phyloP scores from a whole-genome alignment of 2,329 filamentous ascomycete species.

The Didymella arachidicola region DNA sequence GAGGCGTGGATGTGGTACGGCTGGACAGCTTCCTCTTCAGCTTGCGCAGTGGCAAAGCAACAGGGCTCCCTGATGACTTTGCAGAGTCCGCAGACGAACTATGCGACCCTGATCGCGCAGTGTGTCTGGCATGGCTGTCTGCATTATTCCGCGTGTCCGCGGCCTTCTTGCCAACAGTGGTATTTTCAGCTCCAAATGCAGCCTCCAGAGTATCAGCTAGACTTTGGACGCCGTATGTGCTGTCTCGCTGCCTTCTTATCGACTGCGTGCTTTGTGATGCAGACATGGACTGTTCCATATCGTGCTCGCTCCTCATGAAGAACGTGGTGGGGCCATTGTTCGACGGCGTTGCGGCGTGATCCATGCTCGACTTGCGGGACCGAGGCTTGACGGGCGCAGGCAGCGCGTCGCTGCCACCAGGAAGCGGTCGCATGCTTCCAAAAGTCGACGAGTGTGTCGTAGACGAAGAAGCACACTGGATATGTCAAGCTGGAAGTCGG shows the following conservation, averaged over 20 bases:
- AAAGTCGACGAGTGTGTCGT: constrained; percentile 1
- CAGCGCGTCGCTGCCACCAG: constrained; percentile 46
- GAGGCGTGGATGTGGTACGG: constrained; percentile 32
- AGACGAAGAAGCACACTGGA: constrained; percentile 2
- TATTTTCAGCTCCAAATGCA: constrained; percentile 47
- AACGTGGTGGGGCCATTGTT: constrained; percentile 62
- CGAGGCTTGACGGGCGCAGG: constrained; percentile 41
- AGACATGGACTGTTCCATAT: constrained; percentile 54
- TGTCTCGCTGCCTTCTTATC: constrained; percentile 46
- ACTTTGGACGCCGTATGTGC: constrained; percentile 65
- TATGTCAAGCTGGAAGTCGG: neutral
- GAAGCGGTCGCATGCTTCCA: constrained; percentile 45
- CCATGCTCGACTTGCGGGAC: constrained; percentile 51
- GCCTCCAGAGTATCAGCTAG: constrained; percentile 61
- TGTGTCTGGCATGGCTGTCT: constrained; percentile 39
- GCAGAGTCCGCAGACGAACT: constrained; percentile 31
- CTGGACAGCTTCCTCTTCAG: constrained; percentile 35
- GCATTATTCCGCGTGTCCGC: constrained; percentile 35
- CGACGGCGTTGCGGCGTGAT: constrained; percentile 39
- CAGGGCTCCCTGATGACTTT: constrained; percentile 31
- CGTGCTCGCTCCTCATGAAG: constrained; percentile 65
- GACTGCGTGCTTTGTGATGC: constrained; percentile 31
- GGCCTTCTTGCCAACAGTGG: constrained; percentile 32
- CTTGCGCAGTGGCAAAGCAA: constrained; percentile 30
- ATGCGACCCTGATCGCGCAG: constrained; percentile 32